Base-by-base conservation (phyloP, 2,329 filamentous ascomycete genomes). In the Calonectria honghensis region DNA sequence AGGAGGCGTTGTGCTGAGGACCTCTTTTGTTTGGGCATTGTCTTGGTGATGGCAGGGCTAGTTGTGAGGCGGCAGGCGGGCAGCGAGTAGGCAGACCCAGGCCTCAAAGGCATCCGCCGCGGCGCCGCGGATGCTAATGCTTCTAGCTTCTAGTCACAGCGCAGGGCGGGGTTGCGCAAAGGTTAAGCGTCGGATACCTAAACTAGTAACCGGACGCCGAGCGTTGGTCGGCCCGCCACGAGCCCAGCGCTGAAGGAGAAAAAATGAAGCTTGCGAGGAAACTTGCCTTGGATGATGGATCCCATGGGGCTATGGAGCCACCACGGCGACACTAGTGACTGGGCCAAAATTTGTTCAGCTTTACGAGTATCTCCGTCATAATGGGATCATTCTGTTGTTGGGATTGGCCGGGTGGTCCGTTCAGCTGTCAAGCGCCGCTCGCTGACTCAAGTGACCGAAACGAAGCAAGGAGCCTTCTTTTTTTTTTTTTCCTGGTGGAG, bases 371-470 rank as follows among this genome's bases (percentile, higher is more conserved):
- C 4, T 32, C 51, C 64, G 41, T 66, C 75, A 54, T 48, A 71
- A 66, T 74, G 72, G 68, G 63, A 72, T 69, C 31, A 51, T 52
- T 51, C 68, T 76, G 71, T 51, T 48, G 63, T 68, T 51, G 57
- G 75, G 68, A 79, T 79, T 78, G 78, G 76, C 52, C 54, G 32
- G 45, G 69, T 70, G 71, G 72, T 65, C 71, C 72, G 65, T 54
- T 78, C 71, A 75, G 73, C 76, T 73, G 69, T 72, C 70, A 76
- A 79, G 75, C 78, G 73, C 78, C 70, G 73, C 63, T 35, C 51
- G 45, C 29, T 65, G 59, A 65, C 48, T 71, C 68, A 51, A 71
- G 37, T 65, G 10, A 51, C 14, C 9, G 57, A n/a, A 50, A 14
- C 14, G 48, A 70, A 65, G 37, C 48, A 67, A 63, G 65, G 14